Conservation (phyloP, 1,139 yeast species). For the Lodderomyces orthopsilosis region DNA sequence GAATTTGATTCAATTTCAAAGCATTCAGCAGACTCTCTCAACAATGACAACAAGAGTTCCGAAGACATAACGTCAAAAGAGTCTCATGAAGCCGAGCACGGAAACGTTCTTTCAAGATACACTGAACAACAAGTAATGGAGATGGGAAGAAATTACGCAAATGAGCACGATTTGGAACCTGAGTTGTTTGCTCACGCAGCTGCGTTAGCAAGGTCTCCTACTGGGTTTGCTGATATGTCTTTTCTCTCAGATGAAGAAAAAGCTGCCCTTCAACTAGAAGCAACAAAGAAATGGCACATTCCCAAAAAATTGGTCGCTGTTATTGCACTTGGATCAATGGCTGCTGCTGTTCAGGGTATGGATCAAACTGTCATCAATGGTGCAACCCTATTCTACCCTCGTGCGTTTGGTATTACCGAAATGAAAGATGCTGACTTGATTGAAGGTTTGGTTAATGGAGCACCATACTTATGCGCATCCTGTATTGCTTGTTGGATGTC, state of each 20-base stretch:
- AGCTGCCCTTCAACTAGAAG: conserved; percentile 49
- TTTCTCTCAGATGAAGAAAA: conserved; percentile 61
- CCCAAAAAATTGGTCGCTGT: conserved; percentile 61
- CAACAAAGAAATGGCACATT: conserved; percentile 64
- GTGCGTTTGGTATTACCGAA: conserved; percentile 42
- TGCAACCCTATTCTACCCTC: conserved; percentile 70
- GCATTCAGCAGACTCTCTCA: background rate
- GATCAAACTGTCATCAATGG: conserved; percentile 88
- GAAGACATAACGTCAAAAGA: background rate
- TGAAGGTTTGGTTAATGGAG: conserved; percentile 73
- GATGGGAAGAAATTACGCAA: conserved; percentile 71
- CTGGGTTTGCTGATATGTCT: conserved; percentile 54
- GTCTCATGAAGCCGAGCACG: conserved; percentile 26
- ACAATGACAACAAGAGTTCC: conserved; percentile 1
- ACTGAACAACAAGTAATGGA: conserved; percentile 62
- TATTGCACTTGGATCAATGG: conserved; percentile 75
- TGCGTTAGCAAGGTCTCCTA: conserved; percentile 68
- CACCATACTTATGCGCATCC: conserved; percentile 78
- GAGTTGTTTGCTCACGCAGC: conserved; percentile 75
- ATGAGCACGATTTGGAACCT: conserved; percentile 56
- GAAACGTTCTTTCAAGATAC: conserved; percentile 62
- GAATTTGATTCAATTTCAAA: background rate
- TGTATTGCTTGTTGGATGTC: conserved; percentile 70
- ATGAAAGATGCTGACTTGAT: conserved; percentile 58
- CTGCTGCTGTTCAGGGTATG: conserved; percentile 93